A percentile compares a stretch with the other conserved stretches of the same genome.
These are phyloP conservation scores for Tubosaeta sp. DNA, from an alignment of 768 basidiomycete species.

Conservation along the genomic window DNA sequence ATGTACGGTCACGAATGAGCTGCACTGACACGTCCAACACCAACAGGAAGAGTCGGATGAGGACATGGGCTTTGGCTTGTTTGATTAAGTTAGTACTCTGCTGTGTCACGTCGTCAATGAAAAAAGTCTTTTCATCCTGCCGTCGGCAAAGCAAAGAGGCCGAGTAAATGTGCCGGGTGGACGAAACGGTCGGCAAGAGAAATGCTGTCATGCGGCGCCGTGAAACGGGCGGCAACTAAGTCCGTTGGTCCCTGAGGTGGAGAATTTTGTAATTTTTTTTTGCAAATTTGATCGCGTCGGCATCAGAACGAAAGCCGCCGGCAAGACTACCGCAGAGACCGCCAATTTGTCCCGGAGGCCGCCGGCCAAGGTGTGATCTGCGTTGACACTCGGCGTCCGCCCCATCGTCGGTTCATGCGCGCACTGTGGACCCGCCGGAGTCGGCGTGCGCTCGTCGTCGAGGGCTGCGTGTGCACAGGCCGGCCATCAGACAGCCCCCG, in stretches of 20 bases:
- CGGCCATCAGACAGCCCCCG: background rate
- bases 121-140: conserved; percentile 4
- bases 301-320: conserved; percentile 32
- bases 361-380: conserved; percentile 27
- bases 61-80: conserved; percentile 99
- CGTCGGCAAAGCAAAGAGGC: conserved; percentile 25
- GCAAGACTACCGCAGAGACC: conserved; percentile 23
- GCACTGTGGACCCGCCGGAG: background rate
- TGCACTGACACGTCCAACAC: conserved; percentile 26
- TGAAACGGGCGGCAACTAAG: conserved; percentile 7
- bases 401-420: conserved; percentile 10
- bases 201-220: background rate
- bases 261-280: conserved; percentile 7
- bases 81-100: conserved; percentile 58
- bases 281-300: conserved; percentile 24
- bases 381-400: conserved; percentile 14
- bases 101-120: too few species aligned
- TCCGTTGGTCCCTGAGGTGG: conserved; percentile 1
- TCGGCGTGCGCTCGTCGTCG: conserved; percentile 8
- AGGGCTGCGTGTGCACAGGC: conserved; percentile 1
- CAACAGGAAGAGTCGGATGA: conserved; percentile 89
- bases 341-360: conserved; percentile 21
- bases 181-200: background rate
- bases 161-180: conserved; percentile 14
- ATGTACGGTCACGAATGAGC: background rate